phyloP scores from a whole-genome alignment of 495 filamentous ascomycete species.

The Podospora tetraspora region DNA sequence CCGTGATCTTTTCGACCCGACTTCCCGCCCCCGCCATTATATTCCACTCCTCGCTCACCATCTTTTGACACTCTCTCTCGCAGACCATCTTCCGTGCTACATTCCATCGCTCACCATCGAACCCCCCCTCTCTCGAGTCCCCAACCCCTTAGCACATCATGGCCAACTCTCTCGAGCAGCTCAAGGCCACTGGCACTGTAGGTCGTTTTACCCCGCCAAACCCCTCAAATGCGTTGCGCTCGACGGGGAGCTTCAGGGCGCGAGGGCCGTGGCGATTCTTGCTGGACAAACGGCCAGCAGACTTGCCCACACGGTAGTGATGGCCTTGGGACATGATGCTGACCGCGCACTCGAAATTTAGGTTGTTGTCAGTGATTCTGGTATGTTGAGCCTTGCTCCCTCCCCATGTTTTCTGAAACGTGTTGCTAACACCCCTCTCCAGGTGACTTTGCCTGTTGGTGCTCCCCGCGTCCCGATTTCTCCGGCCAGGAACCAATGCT shows the following conservation, averaged over 20 bases:
- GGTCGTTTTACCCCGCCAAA: constrained; percentile 50
- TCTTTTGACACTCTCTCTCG: neutral
- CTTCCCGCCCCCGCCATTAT: neutral
- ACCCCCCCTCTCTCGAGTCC: neutral
- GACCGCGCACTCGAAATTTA: constrained; percentile 33
- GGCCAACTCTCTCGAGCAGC: constrained; percentile 86
- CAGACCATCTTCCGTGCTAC: neutral
- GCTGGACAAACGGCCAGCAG: neutral
- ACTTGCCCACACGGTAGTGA: neutral
- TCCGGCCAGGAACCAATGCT: constrained; percentile 22
- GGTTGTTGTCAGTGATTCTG: constrained; percentile 95
- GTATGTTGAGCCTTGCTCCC: constrained; percentile 47
- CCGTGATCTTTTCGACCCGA: constrained; percentile 7
- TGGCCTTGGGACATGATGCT: constrained; percentile 16
- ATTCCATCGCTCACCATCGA: neutral
- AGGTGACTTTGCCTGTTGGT: constrained; percentile 78
- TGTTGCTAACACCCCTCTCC: constrained; percentile 17
- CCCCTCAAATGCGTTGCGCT: constrained; percentile 20
- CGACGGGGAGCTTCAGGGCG: constrained; percentile 8
- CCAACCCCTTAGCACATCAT: constrained; percentile 48
- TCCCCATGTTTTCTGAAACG: neutral
- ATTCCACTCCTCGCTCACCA: neutral
- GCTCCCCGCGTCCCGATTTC: constrained; percentile 17
- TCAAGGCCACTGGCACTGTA: constrained; percentile 94
- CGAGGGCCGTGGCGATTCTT: constrained; percentile 3